A percentile compares a stretch with the other conserved stretches of the same genome.
phyloP scores from a whole-genome alignment of 768 basidiomycete genomes.

The Galerina sulciceps region DNA sequence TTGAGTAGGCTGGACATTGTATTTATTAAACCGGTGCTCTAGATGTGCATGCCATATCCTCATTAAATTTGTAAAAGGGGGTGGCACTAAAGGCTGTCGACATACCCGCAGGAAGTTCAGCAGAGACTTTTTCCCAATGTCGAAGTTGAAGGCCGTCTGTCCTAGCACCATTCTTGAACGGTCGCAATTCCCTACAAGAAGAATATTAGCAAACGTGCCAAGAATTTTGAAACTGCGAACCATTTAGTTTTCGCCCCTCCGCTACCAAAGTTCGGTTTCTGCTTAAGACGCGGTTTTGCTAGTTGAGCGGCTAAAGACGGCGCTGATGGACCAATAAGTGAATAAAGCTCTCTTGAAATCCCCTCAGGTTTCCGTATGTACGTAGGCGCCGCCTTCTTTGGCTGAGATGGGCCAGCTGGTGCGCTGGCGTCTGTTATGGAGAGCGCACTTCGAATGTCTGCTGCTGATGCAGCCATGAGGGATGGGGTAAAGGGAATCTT shows the following conservation, averaged over 20 bases:
- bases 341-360: constrained; percentile 90
- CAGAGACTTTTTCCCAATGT: constrained; percentile 81
- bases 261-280: constrained; percentile 77
- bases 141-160: constrained; percentile 67
- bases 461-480: constrained; percentile 70
- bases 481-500: constrained; percentile 15
- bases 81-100: background rate
- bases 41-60: background rate
- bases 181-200: constrained; percentile 68
- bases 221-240: constrained; percentile 38
- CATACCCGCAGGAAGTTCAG: constrained; percentile 60
- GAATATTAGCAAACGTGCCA: background rate
- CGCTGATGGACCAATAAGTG: constrained; percentile 92
- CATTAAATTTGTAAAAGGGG: background rate
- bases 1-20: constrained; percentile 68
- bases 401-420: constrained; percentile 47
- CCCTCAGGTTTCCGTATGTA: constrained; percentile 79
- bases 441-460: constrained; percentile 86
- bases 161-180: constrained; percentile 76
- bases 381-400: constrained; percentile 45
- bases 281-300: constrained; percentile 83
- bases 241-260: constrained; percentile 65
- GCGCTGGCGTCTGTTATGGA: constrained; percentile 56
- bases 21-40: constrained; percentile 87
- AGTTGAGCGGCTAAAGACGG: constrained; percentile 83